These are phyloP conservation scores for Colletotrichum liriopes DNA, from an alignment of 2,329 filamentous ascomycete genomes.

Conservation along the genomic window DNA sequence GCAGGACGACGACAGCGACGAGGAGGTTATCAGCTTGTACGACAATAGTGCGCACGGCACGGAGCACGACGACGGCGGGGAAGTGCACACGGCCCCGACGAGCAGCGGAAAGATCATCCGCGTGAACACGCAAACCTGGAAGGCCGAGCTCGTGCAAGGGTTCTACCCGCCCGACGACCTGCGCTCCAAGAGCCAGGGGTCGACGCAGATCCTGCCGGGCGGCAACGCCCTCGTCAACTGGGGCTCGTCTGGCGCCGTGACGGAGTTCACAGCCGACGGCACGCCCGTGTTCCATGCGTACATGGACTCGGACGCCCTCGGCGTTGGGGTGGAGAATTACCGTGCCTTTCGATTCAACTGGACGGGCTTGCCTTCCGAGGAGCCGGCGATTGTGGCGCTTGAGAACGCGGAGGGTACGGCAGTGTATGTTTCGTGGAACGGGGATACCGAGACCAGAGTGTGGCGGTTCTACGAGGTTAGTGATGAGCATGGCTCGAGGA, in stretches of 20 bases:
- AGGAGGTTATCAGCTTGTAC: background rate
- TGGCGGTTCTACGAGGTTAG: conserved; percentile 50
- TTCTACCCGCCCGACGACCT: conserved; percentile 65
- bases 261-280: conserved; percentile 64
- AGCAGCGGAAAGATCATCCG: conserved; percentile 64
- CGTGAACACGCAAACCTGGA: conserved; percentile 62
- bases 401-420: conserved; percentile 26
- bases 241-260: conserved; percentile 66
- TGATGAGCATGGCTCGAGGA: conserved; percentile 23
- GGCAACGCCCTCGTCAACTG: conserved; percentile 71
- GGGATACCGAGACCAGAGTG: conserved; percentile 51
- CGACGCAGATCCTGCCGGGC: conserved; percentile 68
- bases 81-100: conserved; percentile 45
- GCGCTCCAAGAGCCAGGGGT: conserved; percentile 57
- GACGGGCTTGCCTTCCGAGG: conserved; percentile 63
- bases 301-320: conserved; percentile 56
- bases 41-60: background rate
- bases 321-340: conserved; percentile 65
- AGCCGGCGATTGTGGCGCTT: conserved; percentile 43
- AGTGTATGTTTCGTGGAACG: conserved; percentile 54
- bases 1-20: conserved; percentile 56
- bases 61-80: conserved; percentile 46
- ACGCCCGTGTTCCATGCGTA: conserved; percentile 68
- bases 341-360: conserved; percentile 69
- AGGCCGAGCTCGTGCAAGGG: conserved; percentile 62